Conservation (phyloP, 495 filamentous ascomycete genomes). For the Daldinia decipiens region DNA sequence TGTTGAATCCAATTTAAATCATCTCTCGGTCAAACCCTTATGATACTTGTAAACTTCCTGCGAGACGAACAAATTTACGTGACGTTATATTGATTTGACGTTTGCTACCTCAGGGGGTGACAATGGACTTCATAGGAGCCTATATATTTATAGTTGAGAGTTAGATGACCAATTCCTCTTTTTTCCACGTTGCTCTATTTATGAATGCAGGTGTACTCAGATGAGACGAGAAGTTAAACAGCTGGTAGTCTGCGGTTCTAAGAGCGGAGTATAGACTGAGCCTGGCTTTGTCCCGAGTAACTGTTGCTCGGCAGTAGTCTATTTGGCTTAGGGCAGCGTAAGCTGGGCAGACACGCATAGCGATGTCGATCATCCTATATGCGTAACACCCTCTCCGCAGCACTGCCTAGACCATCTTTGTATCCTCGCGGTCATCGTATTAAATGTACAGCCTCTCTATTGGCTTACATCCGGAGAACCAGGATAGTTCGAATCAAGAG, state of each 20-base stretch:
- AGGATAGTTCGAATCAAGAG: not conserved
- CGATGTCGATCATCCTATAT: conserved; percentile 11
- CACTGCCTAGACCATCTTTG: conserved; percentile 24
- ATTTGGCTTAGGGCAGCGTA: not conserved
- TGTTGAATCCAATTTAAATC: not conserved
- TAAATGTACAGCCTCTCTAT: conserved; percentile 13
- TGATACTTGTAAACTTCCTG: not conserved
- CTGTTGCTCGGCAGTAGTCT: not conserved
- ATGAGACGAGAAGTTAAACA: too few relatives aligned
- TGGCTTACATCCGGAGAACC: not conserved
- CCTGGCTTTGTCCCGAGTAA: not conserved
- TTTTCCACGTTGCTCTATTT: too few relatives aligned
- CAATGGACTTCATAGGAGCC: too few relatives aligned
- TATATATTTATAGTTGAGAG: too few relatives aligned
- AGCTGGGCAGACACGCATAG: not conserved
- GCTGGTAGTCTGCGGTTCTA: too few relatives aligned
- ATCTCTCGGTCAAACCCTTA: not conserved
- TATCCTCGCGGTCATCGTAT: conserved; percentile 20
- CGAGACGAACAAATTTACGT: not conserved
- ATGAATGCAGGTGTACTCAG: too few relatives aligned
- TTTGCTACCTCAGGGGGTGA: not conserved
- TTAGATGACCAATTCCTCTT: too few relatives aligned
- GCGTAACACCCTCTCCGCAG: conserved; percentile 24
- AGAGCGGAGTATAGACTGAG: not conserved
- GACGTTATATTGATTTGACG: not conserved